These are phyloP conservation scores for Debaryomyces udenii DNA, from an alignment of 1,139 yeast species.

Conservation along the genomic window DNA sequence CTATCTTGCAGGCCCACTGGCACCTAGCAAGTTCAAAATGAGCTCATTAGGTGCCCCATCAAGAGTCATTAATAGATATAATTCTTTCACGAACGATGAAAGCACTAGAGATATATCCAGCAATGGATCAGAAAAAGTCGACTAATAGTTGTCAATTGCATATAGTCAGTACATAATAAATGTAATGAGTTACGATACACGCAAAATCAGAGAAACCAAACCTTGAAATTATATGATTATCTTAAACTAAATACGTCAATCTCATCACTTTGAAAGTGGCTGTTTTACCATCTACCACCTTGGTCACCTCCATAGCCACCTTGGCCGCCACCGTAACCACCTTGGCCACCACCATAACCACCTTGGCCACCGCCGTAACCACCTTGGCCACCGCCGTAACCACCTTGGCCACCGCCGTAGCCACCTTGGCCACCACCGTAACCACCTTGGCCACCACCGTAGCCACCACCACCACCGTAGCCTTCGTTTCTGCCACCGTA, in stretches of 20 bases:
- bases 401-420: constrained; percentile 14
- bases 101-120: constrained; percentile 27
- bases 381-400: constrained; percentile 21
- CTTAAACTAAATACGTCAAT: constrained; percentile 7
- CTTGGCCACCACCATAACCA: constrained; percentile 17
- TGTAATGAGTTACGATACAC: constrained; percentile 20
- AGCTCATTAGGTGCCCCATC: constrained; percentile 18
- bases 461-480: constrained; percentile 12
- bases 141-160: constrained; percentile 14
- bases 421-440: constrained; percentile 13
- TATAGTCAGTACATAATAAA: constrained; percentile 7
- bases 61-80: constrained; percentile 20
- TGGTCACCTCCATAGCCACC: constrained; percentile 8
- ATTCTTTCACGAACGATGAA: constrained; percentile 16
- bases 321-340: constrained; percentile 23
- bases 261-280: background rate
- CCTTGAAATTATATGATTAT: constrained; percentile 3
- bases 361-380: constrained; percentile 20
- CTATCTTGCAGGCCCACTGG: constrained; percentile 10
- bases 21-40: constrained; percentile 11
- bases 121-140: constrained; percentile 32
- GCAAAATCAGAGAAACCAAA: background rate
- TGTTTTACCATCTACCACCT: constrained; percentile 14
- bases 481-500: constrained; percentile 16
- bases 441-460: constrained; percentile 17